Base-by-base conservation (phyloP, 1,139 yeast species). In the Arxiozyma slooffiae region DNA sequence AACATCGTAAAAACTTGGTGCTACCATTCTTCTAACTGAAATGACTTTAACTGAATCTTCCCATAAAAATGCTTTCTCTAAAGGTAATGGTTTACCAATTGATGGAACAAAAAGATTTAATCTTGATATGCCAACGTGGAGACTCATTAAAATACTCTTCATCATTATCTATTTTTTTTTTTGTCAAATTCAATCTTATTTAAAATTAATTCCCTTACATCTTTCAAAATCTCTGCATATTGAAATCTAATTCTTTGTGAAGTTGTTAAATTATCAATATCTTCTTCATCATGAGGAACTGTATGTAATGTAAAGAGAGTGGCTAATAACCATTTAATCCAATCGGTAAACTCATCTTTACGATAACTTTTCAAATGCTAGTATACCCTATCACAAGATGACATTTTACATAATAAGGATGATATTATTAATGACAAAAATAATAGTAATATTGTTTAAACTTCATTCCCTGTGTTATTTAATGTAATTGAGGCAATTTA, bases 231-330 rank as follows among this genome's bases (percentile, higher is more conserved):
- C 66, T 88, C 96, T 21, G 86, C 83, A 64, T 90, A 92, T 54
- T 95, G 73, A 58, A 84, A 76, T 55, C 84, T 79, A 53, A 80
- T 84, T 16, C 79, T 72, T 44, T 76, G 73, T 40, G 81, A 68
- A 53, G 75, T 74, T 4, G 62, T 57, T 46, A 58, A 49, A 45
- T 60, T 61, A 23, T 56, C 62, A 37, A 57, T 57, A 37, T 60
- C 62, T 20, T 59, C 64, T 43, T 59, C 60, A 46, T 59, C 71
- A 50, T 71, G 73, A 9, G 77, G 77, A 30, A 81, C 85, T 1
- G 96, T 94, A 62, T 88, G 95, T 47, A 92, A 75, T 1, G 90
- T 97, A 71, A 92, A 92, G 1, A 97, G 97, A 1, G 82, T 89
- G 0, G 96, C 96, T 52, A 92, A 69, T 39, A 92, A 74, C 0